Conservation (phyloP, 164 flowering plant species). For the Vitis labrusca region DNA sequence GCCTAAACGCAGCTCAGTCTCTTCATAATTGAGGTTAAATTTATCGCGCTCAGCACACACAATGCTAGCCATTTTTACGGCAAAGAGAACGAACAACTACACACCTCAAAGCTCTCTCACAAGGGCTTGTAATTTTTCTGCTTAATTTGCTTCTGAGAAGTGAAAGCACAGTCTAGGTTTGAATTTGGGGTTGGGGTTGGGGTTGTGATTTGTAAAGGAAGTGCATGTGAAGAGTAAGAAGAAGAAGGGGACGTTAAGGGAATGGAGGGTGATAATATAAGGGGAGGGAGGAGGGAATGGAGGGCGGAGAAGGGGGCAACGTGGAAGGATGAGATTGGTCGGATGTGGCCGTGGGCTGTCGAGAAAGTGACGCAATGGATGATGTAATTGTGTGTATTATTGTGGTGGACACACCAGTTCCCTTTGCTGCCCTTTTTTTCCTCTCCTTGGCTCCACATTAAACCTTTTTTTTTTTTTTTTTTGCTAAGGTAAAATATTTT, state of each 20-base stretch:
- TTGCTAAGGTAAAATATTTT: too few relatives aligned
- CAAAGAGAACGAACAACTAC: neutral
- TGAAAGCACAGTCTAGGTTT: too few relatives aligned
- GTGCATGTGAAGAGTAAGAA: neutral
- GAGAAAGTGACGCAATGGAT: slow-evolving; percentile 29
- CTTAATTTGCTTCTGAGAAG: too few relatives aligned
- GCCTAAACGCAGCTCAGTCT: slow-evolving; percentile 52
- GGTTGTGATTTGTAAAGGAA: neutral
- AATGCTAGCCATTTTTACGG: slow-evolving; percentile 1
- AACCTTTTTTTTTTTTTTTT: neutral
- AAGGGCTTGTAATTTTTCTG: too few relatives aligned
- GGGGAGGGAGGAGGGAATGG: neutral
- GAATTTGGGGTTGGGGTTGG: too few relatives aligned
- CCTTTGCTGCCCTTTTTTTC: slow-evolving; percentile 10
- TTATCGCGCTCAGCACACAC: slow-evolving; percentile 11
- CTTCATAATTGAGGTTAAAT: slow-evolving; percentile 34
- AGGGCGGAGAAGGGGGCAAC: slow-evolving; percentile 25
- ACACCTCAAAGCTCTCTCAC: neutral
- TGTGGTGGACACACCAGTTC: slow-evolving; percentile 22
- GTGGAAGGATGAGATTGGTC: slow-evolving; percentile 9
- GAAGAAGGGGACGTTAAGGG: neutral
- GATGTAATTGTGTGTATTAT: slow-evolving; percentile 23
- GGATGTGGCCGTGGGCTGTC: slow-evolving; percentile 19
- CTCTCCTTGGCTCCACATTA: slow-evolving; percentile 7
- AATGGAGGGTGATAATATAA: slow-evolving; percentile 3